Percentiles rank a stretch among this genome's conserved stretches.
These are phyloP conservation scores for Flaveria trinervia DNA, from an alignment of 129 eudicot genomes.

Conservation along the genomic window DNA sequence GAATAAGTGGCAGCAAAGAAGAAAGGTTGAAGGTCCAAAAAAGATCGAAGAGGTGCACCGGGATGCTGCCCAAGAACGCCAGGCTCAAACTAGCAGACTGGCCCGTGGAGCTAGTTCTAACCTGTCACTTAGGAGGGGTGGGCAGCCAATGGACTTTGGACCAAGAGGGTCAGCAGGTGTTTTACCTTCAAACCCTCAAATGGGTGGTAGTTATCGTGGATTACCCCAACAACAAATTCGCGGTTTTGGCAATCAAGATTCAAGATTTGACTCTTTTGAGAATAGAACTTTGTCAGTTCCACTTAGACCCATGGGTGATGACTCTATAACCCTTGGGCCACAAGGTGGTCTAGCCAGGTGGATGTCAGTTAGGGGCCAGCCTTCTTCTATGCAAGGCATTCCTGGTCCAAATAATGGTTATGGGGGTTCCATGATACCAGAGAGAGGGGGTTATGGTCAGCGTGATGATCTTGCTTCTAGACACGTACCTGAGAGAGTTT, in stretches of 20 bases:
- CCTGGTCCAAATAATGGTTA: constrained; percentile 66
- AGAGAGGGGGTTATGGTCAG: constrained; percentile 49
- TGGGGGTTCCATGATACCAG: constrained; percentile 44
- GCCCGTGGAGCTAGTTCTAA: constrained; percentile 71
- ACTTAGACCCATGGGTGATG: constrained; percentile 62
- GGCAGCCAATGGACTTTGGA: constrained; percentile 61
- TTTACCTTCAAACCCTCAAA: constrained; percentile 57
- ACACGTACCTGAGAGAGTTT: constrained; percentile 46
- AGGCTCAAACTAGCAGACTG: constrained; percentile 64
- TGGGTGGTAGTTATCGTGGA: constrained; percentile 63
- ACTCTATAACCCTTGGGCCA: constrained; percentile 82
- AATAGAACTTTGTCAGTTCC: constrained; percentile 62
- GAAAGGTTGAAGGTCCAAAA: constrained; percentile 92
- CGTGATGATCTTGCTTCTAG: constrained; percentile 66
- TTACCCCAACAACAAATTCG: constrained; percentile 58
- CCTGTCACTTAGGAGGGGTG: constrained; percentile 64
- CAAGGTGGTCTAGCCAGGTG: constrained; percentile 98
- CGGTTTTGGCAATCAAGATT: constrained; percentile 67
- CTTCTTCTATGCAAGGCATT: constrained; percentile 37
- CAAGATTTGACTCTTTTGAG: constrained; percentile 58
- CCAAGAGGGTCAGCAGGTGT: constrained; percentile 61
- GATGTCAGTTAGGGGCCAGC: constrained; percentile 86
- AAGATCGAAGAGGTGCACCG: constrained; percentile 75
- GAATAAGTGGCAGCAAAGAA: constrained; percentile 88
- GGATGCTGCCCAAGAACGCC: constrained; percentile 55